phyloP scores from a whole-genome alignment of 1,284 basidiomycete genomes.

The Cryptococcus maquisensis region DNA sequence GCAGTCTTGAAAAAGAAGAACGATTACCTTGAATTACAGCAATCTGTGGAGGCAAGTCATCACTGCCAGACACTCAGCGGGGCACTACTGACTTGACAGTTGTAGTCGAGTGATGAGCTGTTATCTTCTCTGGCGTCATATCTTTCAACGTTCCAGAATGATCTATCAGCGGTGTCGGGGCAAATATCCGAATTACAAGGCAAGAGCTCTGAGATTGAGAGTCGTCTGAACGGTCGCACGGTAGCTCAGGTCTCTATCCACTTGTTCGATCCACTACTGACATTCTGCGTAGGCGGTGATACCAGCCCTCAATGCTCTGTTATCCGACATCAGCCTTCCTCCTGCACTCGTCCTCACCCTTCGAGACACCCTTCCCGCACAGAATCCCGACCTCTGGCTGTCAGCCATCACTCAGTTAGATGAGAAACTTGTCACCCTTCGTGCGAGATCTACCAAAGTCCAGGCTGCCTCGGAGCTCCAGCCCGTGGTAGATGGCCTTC shows the following conservation, averaged over 20 bases:
- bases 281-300: slow-evolving; percentile 68
- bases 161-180: slow-evolving; percentile 86
- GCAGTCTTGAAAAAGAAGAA: slow-evolving; percentile 31
- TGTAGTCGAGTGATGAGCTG: slow-evolving; percentile 53
- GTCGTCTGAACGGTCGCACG: slow-evolving; percentile 72
- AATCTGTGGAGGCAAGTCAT: slow-evolving; percentile 33
- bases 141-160: slow-evolving; percentile 89
- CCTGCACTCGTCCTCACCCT: slow-evolving; percentile 74
- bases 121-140: slow-evolving; percentile 83
- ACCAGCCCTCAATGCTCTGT: slow-evolving; percentile 72
- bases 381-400: slow-evolving; percentile 69
- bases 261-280: background rate
- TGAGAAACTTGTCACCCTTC: slow-evolving; percentile 63
- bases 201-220: slow-evolving; percentile 83
- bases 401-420: slow-evolving; percentile 74
- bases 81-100: background rate
- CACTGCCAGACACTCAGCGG: background rate
- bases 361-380: slow-evolving; percentile 71
- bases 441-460: slow-evolving; percentile 61
- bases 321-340: slow-evolving; percentile 75
- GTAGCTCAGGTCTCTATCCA: slow-evolving; percentile 58
- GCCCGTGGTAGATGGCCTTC: slow-evolving; percentile 76
- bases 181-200: slow-evolving; percentile 92
- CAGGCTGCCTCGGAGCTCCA: slow-evolving; percentile 77
- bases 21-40: slow-evolving; percentile 40